Evolutionary conservation across 2,329 filamentous ascomycete species (phyloP).

Genomic region (Dactylellina leptospora): DNA sequence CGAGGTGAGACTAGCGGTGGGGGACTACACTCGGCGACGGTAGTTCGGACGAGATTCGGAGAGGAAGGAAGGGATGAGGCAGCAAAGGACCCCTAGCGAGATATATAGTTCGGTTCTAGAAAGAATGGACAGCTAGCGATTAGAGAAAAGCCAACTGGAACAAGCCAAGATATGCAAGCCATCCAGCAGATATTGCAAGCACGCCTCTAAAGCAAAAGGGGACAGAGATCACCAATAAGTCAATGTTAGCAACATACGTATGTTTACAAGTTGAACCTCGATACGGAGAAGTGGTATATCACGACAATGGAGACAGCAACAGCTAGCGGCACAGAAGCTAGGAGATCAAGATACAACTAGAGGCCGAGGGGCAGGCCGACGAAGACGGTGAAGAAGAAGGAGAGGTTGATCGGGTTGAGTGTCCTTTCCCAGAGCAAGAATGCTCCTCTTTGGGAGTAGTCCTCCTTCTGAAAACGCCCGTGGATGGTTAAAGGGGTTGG

Average conservation of each 20-base stretch:
- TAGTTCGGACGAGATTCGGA: slow-evolving; percentile 27
- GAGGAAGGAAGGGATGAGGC: slow-evolving; percentile 32
- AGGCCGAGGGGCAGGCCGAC: slow-evolving; percentile 25
- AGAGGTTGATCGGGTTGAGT: slow-evolving; percentile 19
- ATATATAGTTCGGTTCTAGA: slow-evolving; percentile 46
- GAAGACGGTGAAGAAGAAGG: slow-evolving; percentile 16
- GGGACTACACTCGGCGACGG: slow-evolving; percentile 29
- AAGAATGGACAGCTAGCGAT: slow-evolving; percentile 13
- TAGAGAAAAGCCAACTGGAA: slow-evolving; percentile 3
- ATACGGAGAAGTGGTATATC: slow-evolving; percentile 11
- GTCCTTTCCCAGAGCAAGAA: slow-evolving; percentile 30
- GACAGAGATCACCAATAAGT: background rate
- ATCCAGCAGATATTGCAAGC: background rate
- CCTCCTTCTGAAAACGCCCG: slow-evolving; percentile 27
- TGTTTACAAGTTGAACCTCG: slow-evolving; percentile 38
- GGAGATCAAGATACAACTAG: slow-evolving; percentile 24
- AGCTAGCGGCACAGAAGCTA: slow-evolving; percentile 9
- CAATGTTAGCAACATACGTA: background rate
- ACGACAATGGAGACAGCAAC: slow-evolving; percentile 13
- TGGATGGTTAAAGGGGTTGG: background rate
- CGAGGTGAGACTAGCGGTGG: background rate
- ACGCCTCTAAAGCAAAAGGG: background rate
- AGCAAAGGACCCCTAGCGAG: slow-evolving; percentile 33
- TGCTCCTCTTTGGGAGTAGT: background rate
- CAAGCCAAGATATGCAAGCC: background rate